Evolutionary conservation across 2,329 filamentous ascomycete species (phyloP).

Genomic region (Arthrinium puccinioides): DNA sequence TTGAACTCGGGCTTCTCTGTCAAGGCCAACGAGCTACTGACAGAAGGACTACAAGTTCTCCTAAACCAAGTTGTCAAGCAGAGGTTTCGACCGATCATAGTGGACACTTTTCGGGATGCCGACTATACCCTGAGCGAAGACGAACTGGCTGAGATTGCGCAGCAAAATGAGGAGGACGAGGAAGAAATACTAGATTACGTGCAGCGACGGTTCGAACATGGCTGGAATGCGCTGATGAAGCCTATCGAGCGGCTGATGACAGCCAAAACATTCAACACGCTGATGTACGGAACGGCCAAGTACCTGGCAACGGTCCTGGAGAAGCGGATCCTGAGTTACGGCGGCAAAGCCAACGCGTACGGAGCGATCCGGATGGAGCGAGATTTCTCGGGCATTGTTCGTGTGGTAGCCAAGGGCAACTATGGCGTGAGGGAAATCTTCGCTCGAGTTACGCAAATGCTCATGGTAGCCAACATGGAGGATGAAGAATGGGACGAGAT

Average conservation of each 20-base stretch:
- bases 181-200: conserved; percentile 59
- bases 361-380: conserved; percentile 65
- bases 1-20: conserved; percentile 66
- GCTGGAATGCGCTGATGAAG: conserved; percentile 79
- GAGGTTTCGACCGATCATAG: conserved; percentile 74
- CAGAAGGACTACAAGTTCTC: conserved; percentile 77
- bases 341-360: conserved; percentile 70
- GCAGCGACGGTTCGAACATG: conserved; percentile 69
- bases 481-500: conserved; percentile 74
- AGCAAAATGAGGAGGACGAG: conserved; percentile 46
- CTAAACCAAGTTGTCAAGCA: conserved; percentile 83
- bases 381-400: conserved; percentile 63
- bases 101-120: conserved; percentile 84
- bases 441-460: conserved; percentile 60
- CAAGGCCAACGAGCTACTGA: conserved; percentile 76
- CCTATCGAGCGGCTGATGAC: conserved; percentile 84
- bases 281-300: conserved; percentile 66
- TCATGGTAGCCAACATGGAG: conserved; percentile 71
- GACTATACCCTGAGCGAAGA: conserved; percentile 70
- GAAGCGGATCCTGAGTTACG: conserved; percentile 77
- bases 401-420: conserved; percentile 49
- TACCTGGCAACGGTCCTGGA: conserved; percentile 76
- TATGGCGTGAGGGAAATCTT: conserved; percentile 65
- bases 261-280: conserved; percentile 62
- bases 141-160: conserved; percentile 49